phyloP scores from a whole-genome alignment of 169 alveolate species.

The Eimeria sp. region DNA sequence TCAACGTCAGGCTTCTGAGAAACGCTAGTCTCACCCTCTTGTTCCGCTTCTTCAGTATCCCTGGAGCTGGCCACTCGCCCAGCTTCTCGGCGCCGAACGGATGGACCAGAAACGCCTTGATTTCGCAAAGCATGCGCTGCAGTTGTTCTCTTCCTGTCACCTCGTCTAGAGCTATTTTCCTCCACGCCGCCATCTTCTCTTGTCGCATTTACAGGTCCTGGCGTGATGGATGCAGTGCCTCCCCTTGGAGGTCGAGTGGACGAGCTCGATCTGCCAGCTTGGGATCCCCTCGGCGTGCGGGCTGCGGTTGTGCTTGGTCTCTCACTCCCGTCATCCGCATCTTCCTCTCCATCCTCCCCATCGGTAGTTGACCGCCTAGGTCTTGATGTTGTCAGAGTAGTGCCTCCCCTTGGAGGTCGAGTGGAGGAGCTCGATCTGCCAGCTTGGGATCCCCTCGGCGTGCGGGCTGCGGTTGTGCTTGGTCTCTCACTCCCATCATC shows the following conservation, averaged over 20 bases:
- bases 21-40: not conserved
- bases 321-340: not conserved
- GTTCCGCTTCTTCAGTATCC: not conserved
- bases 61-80: not conserved
- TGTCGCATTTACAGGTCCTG: not conserved
- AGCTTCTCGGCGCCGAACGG: not conserved
- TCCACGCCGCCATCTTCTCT: not conserved
- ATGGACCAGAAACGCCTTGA: not conserved
- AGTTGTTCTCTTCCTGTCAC: not conserved
- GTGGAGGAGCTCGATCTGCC: slow-evolving; percentile 4
- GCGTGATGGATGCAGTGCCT: slow-evolving; percentile 16
- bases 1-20: not conserved
- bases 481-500: not conserved
- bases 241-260: slow-evolving; percentile 54
- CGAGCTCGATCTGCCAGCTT: not conserved
- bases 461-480: slow-evolving; percentile 8
- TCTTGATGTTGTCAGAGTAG: slow-evolving; percentile 1
- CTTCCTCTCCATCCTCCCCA: not conserved
- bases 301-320: not conserved
- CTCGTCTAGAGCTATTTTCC: not conserved
- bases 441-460: not conserved
- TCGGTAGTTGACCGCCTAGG: slow-evolving; percentile 12
- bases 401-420: slow-evolving; percentile 54
- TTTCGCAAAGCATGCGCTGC: not conserved
- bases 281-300: slow-evolving; percentile 3